These are phyloP conservation scores for Nitzschia putrida DNA, from an alignment of 108 stramenopile genomes.

Conservation along the genomic window DNA sequence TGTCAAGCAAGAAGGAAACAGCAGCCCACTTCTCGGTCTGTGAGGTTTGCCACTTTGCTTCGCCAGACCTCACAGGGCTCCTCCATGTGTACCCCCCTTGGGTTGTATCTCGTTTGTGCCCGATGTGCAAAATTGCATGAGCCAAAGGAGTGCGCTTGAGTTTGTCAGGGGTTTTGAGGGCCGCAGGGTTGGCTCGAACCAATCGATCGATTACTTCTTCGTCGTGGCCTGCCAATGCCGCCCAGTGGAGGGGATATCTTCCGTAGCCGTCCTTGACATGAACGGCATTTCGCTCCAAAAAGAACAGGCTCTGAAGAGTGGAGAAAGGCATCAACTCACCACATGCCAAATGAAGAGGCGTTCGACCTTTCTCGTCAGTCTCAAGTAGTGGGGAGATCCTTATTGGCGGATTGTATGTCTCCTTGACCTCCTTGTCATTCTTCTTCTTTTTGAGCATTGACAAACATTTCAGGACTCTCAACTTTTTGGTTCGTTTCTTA, in stretches of 20 bases:
- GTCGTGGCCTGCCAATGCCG: conserved; percentile 7
- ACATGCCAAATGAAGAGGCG: conserved; percentile 34
- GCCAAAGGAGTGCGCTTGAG: conserved; percentile 21
- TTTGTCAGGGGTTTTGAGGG: conserved; percentile 6
- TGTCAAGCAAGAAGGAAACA: conserved; percentile 24
- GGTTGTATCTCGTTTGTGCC: conserved; percentile 10
- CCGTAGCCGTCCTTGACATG: conserved; percentile 25
- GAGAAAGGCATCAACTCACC: conserved; percentile 17
- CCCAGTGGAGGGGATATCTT: conserved; percentile 28
- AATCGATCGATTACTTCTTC: conserved; percentile 24
- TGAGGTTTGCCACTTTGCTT: conserved; percentile 3
- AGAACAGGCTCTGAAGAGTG: conserved; percentile 16
- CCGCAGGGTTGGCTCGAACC: conserved; percentile 21
- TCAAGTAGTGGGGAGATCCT: conserved; percentile 13
- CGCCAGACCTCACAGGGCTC: conserved; percentile 3
- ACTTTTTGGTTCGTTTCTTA: conserved; percentile 6
- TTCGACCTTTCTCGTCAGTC: conserved; percentile 21
- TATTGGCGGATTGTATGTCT: background rate
- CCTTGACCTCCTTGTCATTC: background rate
- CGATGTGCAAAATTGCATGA: conserved; percentile 23
- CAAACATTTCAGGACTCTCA: conserved; percentile 4
- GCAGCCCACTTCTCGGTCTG: conserved; percentile 13
- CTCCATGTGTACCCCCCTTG: conserved; percentile 4
- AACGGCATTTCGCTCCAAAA: conserved; percentile 19
- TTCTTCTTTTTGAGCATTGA: background rate